phyloP scores from a whole-genome alignment of 139 green algal genomes.

The Haematococcus lacustris region DNA sequence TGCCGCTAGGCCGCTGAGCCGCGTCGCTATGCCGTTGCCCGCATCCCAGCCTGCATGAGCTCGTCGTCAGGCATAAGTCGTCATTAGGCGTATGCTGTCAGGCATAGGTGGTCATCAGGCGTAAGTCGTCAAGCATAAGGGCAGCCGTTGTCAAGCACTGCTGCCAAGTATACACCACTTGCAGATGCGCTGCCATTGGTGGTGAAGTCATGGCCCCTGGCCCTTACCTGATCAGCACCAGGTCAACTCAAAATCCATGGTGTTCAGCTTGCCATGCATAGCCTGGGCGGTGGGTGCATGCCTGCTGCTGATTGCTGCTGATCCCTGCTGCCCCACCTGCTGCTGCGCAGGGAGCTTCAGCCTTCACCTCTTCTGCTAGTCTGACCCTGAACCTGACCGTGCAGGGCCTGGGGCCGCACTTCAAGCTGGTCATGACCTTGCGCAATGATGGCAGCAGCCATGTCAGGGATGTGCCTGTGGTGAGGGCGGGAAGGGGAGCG shows the following conservation, averaged over 20 bases:
- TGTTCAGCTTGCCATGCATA: neutral
- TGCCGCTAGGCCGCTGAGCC: no score
- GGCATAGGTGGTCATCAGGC: neutral
- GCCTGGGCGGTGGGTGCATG: neutral
- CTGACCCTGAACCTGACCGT: slow-evolving; percentile 34
- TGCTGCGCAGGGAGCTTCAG: slow-evolving; percentile 29
- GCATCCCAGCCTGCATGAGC: neutral
- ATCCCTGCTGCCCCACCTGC: neutral
- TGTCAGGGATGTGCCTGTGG: slow-evolving; percentile 38
- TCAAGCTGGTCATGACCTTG: slow-evolving; percentile 50
- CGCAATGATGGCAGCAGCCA: slow-evolving; percentile 45
- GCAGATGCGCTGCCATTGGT: neutral
- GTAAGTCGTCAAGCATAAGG: no score
- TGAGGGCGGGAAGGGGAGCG: slow-evolving; percentile 9
- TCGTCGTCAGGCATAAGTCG: neutral
- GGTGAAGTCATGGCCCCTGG: neutral
- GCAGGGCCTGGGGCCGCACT: slow-evolving; percentile 53
- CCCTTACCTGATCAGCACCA: no score
- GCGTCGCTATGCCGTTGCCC: no score
- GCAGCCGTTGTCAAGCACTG: no score
- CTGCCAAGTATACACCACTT: neutral
- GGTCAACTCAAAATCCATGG: no score
- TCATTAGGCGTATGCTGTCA: neutral
- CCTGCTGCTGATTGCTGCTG: neutral
- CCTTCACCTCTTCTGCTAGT: slow-evolving; percentile 34